Conservation (phyloP, 2,329 filamentous ascomycete genomes). For the Colletotrichum brevisporum region DNA sequence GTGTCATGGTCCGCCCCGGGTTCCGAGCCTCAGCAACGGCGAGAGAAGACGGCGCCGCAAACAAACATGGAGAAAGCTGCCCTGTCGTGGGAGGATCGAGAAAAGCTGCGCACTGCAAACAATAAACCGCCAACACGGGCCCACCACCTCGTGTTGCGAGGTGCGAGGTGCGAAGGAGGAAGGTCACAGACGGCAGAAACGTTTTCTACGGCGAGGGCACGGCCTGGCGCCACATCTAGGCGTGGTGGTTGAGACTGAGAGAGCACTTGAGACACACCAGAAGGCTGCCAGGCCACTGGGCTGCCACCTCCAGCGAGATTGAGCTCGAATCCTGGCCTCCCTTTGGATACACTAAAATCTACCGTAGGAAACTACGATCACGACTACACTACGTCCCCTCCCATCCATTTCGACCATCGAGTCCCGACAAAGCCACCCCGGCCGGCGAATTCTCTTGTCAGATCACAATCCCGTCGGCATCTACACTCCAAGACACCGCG, state of each 20-base stretch:
- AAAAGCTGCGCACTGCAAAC: constrained; percentile 1
- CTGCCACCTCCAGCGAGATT: background rate
- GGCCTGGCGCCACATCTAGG: constrained; percentile 38
- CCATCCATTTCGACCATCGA: no score
- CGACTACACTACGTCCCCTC: no score
- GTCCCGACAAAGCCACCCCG: background rate
- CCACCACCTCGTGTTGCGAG: constrained; percentile 30
- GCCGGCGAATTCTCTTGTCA: constrained; percentile 13
- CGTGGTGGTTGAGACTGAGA: background rate
- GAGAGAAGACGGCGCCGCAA: constrained; percentile 4
- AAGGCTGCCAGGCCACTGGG: constrained; percentile 19
- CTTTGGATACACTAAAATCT: background rate
- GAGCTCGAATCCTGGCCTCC: constrained; percentile 15
- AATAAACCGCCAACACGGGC: constrained; percentile 27
- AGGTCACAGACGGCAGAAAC: constrained; percentile 24
- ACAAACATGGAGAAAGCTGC: constrained; percentile 12
- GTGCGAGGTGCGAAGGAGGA: constrained; percentile 25
- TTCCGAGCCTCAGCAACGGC: constrained; percentile 14
- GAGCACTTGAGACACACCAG: constrained; percentile 27
- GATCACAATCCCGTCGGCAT: constrained; percentile 10
- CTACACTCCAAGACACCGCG: constrained; percentile 12
- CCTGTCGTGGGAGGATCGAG: background rate
- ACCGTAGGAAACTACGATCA: no score
- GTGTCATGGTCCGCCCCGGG: constrained; percentile 20
- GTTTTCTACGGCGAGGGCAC: constrained; percentile 37